Evolutionary conservation across 805 yeast species (phyloP).

Genomic region (Lipomyces japonicus): DNA sequence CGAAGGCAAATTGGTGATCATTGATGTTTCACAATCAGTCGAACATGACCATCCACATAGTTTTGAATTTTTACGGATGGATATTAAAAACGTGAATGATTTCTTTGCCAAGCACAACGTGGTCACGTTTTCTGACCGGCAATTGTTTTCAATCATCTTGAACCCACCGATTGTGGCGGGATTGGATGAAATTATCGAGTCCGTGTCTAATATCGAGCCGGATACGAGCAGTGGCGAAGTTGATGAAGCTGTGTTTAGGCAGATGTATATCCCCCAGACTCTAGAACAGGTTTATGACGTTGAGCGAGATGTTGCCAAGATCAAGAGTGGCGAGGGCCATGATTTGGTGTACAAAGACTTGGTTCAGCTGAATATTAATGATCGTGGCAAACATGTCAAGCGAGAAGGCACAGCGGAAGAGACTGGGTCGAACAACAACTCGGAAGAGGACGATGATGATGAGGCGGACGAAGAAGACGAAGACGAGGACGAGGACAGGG

Average conservation of each 20-base stretch:
- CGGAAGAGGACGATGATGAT: constrained; percentile 35
- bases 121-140: constrained; percentile 73
- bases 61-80: constrained; percentile 92
- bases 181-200: constrained; percentile 37
- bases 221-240: constrained; percentile 50
- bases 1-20: constrained; percentile 68
- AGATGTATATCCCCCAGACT: constrained; percentile 74
- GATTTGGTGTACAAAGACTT: constrained; percentile 52
- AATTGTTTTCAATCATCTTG: constrained; percentile 70
- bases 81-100: constrained; percentile 89
- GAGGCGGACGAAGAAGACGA: constrained; percentile 36
- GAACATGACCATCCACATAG: constrained; percentile 98
- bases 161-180: constrained; percentile 41
- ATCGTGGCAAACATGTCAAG: constrained; percentile 15
- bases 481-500: constrained; percentile 40
- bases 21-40: constrained; percentile 96
- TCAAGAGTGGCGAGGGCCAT: constrained; percentile 69
- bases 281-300: constrained; percentile 45
- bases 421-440: constrained; percentile 32
- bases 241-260: constrained; percentile 85
- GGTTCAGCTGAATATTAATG: constrained; percentile 24
- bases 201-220: constrained; percentile 33
- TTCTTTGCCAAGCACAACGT: constrained; percentile 75
- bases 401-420: constrained; percentile 30
- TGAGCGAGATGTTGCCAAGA: constrained; percentile 69